Conservation (phyloP, 148 eudicot species). For the Fagopyrum homotropicum region DNA sequence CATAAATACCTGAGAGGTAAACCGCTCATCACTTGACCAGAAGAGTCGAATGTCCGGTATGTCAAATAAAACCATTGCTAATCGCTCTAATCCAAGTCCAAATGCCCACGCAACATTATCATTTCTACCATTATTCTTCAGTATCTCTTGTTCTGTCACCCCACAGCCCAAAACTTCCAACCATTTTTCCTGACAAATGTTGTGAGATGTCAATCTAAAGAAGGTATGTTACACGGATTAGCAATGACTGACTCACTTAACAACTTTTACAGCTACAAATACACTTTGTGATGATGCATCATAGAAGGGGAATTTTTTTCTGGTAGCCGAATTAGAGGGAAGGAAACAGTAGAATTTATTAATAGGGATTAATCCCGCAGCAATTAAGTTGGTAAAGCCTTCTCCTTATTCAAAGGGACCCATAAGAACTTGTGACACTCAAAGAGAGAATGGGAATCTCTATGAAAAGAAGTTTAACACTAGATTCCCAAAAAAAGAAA, state of each 20-base stretch:
- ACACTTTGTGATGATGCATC: background rate
- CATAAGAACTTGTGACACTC: background rate
- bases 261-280: background rate
- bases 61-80: conserved; percentile 95
- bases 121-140: conserved; percentile 61
- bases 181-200: conserved; percentile 75
- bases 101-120: conserved; percentile 95
- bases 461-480: background rate
- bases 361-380: background rate
- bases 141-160: conserved; percentile 89
- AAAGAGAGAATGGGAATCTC: background rate
- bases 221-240: background rate
- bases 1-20: conserved; percentile 71
- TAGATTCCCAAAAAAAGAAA: conserved; percentile 6
- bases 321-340: background rate
- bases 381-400: background rate
- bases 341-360: background rate
- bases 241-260: no score
- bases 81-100: conserved; percentile 93
- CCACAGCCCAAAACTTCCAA: conserved; percentile 98
- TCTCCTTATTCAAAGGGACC: background rate
- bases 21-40: conserved; percentile 84
- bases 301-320: background rate
- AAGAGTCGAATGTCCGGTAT: conserved; percentile 96
- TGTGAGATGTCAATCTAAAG: background rate